Evolutionary conservation across 2,329 filamentous ascomycete species (phyloP).

Genomic region (Beauveria rudraprayagi): DNA sequence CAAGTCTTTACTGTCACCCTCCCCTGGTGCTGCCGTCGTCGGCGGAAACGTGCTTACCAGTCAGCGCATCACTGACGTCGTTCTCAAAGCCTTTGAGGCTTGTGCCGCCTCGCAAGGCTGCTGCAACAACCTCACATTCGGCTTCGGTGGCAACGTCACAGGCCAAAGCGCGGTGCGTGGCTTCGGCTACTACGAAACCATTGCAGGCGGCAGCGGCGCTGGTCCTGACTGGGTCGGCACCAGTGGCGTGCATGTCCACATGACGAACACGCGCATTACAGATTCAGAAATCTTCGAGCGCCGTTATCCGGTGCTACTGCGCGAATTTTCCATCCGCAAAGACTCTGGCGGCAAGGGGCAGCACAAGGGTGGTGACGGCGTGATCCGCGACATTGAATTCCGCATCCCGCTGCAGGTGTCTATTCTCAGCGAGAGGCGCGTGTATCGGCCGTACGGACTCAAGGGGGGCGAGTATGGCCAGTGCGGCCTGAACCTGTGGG

Average conservation of each 20-base stretch:
- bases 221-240: slow-evolving; percentile 45
- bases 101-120: slow-evolving; percentile 74
- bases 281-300: slow-evolving; percentile 38
- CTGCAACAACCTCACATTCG: slow-evolving; percentile 79
- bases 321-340: slow-evolving; percentile 58
- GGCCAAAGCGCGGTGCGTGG: slow-evolving; percentile 30
- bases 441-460: slow-evolving; percentile 71
- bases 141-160: slow-evolving; percentile 48
- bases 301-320: slow-evolving; percentile 62
- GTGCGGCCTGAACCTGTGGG: slow-evolving; percentile 82
- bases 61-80: slow-evolving; percentile 37
- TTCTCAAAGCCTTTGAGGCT: slow-evolving; percentile 64
- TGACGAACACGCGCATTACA: slow-evolving; percentile 77
- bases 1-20: slow-evolving; percentile 66
- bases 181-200: slow-evolving; percentile 54
- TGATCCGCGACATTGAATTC: slow-evolving; percentile 72
- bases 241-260: slow-evolving; percentile 37
- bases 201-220: slow-evolving; percentile 57
- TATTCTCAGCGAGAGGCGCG: slow-evolving; percentile 69
- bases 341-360: slow-evolving; percentile 58
- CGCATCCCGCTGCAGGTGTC: slow-evolving; percentile 67
- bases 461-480: slow-evolving; percentile 72
- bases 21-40: slow-evolving; percentile 69
- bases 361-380: slow-evolving; percentile 64
- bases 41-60: slow-evolving; percentile 63